Evolutionary conservation across 2,329 filamentous ascomycete genomes (phyloP), one percentile per base, ranked within the genome.

Genomic region (Clonostachys solani): DNA sequence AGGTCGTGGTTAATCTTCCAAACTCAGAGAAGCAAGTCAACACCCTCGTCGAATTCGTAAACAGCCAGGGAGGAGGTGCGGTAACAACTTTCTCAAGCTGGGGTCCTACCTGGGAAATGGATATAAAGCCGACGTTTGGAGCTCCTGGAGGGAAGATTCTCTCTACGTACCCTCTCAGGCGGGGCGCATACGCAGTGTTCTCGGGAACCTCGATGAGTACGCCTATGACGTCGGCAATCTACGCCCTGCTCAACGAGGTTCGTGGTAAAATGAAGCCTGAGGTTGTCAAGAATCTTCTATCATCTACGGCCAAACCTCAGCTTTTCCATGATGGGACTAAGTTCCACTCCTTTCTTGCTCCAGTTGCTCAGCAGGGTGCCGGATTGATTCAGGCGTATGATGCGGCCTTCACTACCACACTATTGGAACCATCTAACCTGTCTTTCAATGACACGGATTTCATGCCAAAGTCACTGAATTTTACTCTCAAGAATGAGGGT

Each of bases 381-480:
- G 83, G 83, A 35, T 64, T 84, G 12, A 65, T 86, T 44, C 78
- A 83, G 54, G 81, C 79, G 5, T 76, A 76, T 50, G 77, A 83
- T 48, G 78, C 80, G 5, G 77, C 81, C 6, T 72, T 77, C 53
- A 66, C 75, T 15, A 78, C 70, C 3, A 74, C 74, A 3, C 56
- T 78, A 12, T 64, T 85, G 18, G 75, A 73, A 54, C 73, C 71
- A 10, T 77, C 77, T n/a, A 78, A 74, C 59, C 63, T 86, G 12
- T 73, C 78, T 5, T 84, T 85, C 64, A 85, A 86, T 58, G 82
- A 86, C 59, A 82, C 80, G 0, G 77, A 79, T 52, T 59, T 84
- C 66, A 74, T 81, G 50, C 59, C 60, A 40, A 60, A 67, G 12
- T 66, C 65, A 2, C 65, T 73, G 40, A 72, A 73, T 52, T 81